These are phyloP conservation scores for Mycena latifolia DNA, from an alignment of 768 basidiomycete species.

Conservation along the genomic window DNA sequence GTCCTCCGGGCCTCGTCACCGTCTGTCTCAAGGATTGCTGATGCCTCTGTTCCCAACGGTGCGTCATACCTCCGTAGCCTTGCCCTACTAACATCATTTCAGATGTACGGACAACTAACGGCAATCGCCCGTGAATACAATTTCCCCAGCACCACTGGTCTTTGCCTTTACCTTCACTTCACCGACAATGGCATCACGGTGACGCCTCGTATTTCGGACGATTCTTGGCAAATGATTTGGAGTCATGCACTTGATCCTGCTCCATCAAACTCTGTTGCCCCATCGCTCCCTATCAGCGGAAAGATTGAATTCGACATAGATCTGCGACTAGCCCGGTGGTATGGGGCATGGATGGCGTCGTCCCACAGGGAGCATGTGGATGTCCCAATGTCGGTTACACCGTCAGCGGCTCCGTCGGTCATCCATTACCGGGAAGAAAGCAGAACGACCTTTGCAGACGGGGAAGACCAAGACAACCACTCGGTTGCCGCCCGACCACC, in stretches of 20 bases:
- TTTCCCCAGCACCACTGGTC: conserved; percentile 80
- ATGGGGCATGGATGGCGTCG: conserved; percentile 74
- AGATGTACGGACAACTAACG: conserved; percentile 84
- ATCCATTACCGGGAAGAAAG: conserved; percentile 69
- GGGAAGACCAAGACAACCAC: conserved; percentile 52
- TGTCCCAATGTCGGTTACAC: conserved; percentile 50
- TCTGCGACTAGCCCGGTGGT: conserved; percentile 81
- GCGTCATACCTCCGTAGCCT: conserved; percentile 21
- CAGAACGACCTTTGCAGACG: conserved; percentile 58
- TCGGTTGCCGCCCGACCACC: conserved; percentile 46
- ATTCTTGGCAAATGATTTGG: conserved; percentile 83
- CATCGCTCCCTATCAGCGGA: conserved; percentile 73
- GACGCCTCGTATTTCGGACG: conserved; percentile 83
- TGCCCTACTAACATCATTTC: conserved; percentile 17
- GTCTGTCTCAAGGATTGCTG: conserved; percentile 75
- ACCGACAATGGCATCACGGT: conserved; percentile 65
- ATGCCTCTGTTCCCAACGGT: conserved; percentile 85
- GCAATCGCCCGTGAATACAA: conserved; percentile 87
- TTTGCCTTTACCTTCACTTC: conserved; percentile 85
- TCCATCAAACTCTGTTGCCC: conserved; percentile 43
- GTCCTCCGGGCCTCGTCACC: conserved; percentile 67
- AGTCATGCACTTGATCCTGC: conserved; percentile 65
- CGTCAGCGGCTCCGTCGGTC: conserved; percentile 57
- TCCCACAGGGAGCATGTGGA: conserved; percentile 58
- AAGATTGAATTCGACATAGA: conserved; percentile 93